phyloP scores from a whole-genome alignment of 306 rosid genomes.

The Neltuma alba region DNA sequence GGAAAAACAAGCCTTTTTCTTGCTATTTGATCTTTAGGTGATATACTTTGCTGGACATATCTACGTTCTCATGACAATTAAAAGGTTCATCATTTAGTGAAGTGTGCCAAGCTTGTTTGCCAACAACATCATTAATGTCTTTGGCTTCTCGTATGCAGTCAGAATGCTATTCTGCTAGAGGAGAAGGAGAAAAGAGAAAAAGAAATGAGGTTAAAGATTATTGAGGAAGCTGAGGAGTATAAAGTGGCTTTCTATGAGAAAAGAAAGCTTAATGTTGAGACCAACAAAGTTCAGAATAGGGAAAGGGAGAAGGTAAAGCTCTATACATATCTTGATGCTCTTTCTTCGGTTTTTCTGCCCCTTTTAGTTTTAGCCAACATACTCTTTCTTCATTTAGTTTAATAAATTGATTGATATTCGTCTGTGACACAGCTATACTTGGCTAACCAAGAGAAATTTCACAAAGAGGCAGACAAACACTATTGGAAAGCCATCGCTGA shows the following conservation, averaged over 20 bases:
- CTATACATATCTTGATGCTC: constrained; percentile 18
- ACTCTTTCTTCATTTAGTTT: constrained; percentile 1
- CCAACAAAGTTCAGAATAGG: constrained; percentile 81
- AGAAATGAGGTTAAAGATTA: constrained; percentile 82
- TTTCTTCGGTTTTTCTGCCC: neutral
- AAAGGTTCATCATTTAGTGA: constrained; percentile 17
- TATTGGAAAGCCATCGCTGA: constrained; percentile 97
- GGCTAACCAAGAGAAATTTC: constrained; percentile 95
- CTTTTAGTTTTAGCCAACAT: neutral
- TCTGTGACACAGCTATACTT: constrained; percentile 58
- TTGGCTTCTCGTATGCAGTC: constrained; percentile 57
- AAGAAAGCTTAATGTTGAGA: constrained; percentile 90
- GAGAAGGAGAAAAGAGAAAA: constrained; percentile 97
- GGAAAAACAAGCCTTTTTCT: constrained; percentile 12
- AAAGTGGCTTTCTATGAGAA: constrained; percentile 84
- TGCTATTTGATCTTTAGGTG: constrained; percentile 12
- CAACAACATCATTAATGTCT: constrained; percentile 25
- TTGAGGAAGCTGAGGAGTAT: constrained; percentile 95
- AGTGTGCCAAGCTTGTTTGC: constrained; percentile 30
- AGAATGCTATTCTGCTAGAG: constrained; percentile 82
- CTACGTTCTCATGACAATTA: neutral
- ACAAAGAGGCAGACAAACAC: constrained; percentile 94
- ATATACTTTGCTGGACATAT: neutral
- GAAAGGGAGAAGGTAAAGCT: constrained; percentile 88
- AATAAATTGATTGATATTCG: constrained; percentile 2